phyloP scores from a whole-genome alignment of 805 yeast species.

The Metschnikowia henanensis region DNA sequence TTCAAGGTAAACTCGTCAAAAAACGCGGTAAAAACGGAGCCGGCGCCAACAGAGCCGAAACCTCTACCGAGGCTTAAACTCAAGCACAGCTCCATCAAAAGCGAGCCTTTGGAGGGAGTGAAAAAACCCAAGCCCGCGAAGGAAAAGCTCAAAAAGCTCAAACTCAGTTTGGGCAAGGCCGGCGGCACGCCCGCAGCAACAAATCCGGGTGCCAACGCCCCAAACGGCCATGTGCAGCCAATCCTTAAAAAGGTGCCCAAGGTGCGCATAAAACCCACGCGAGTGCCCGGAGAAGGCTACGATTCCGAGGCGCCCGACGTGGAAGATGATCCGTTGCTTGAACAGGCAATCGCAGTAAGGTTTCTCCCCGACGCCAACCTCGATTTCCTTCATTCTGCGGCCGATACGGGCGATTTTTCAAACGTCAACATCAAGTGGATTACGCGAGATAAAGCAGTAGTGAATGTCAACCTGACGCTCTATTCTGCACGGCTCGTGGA shows the following conservation, averaged over 20 bases:
- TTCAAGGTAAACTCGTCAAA: slow-evolving; percentile 20
- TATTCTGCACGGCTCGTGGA: slow-evolving; percentile 88
- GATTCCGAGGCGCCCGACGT: slow-evolving; percentile 96
- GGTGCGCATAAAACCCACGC: slow-evolving; percentile 54
- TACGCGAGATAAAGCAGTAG: slow-evolving; percentile 75
- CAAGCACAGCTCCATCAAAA: slow-evolving; percentile 20
- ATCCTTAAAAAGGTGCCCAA: slow-evolving; percentile 35
- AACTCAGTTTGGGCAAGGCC: slow-evolving; percentile 22
- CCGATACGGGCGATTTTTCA: slow-evolving; percentile 73
- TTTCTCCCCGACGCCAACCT: slow-evolving; percentile 68
- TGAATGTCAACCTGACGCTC: slow-evolving; percentile 62
- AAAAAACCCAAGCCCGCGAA: slow-evolving; percentile 15
- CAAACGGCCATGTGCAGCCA: slow-evolving; percentile 8
- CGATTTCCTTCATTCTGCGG: slow-evolving; percentile 73
- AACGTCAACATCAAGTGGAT: slow-evolving; percentile 79
- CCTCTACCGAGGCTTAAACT: slow-evolving; percentile 21
- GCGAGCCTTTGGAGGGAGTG: slow-evolving; percentile 11
- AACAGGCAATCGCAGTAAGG: slow-evolving; percentile 80
- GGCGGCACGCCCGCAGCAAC: slow-evolving; percentile 4
- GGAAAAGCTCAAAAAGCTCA: slow-evolving; percentile 26
- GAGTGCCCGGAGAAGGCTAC: slow-evolving; percentile 92
- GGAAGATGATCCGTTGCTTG: slow-evolving; percentile 92
- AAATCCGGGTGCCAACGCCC: neutral
- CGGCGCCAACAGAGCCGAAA: slow-evolving; percentile 5
- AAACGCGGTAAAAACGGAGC: neutral